Base-by-base conservation (phyloP, 192 early-diverging fungal species). In the Coemansia sp. region DNA sequence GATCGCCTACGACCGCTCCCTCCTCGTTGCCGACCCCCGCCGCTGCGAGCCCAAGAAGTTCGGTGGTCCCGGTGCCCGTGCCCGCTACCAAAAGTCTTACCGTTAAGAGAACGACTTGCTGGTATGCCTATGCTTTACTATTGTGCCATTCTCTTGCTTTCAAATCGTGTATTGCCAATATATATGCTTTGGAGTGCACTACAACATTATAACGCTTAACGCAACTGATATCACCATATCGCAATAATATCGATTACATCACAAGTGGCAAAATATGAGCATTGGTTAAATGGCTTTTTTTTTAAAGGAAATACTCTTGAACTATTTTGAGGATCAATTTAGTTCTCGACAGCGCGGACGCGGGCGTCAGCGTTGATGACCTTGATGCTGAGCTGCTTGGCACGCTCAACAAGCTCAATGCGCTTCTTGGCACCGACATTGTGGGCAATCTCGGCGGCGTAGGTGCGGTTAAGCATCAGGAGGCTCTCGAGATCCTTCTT, bases 1-100 rank as follows among this genome's bases (percentile, higher is more conserved):
- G 63, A 85, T 92, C 29, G 71, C 84, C 77, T 96, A 94, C 90
- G 97, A 99, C 89, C 93, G 96, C 87, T 90, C 94, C 74, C 94
- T 99, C 54, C 92, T 99, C 54, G 97, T 99, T 70, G 96, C 96
- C 65, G 96, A 98, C 85, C 95, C 96, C 68, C 95, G 97, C 86
- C 95, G 97, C 77, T 94, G 93, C 87, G 97, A 99, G 84, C 94
- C 97, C 86, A 99, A 99, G 95, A 99, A 98, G 91, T 99, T 99
- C 80, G 97, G 96, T 86, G 97, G 97, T 89, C 87, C 86, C 70
- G 97, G 97, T 93, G 97, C 97, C 84, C 94, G 97, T 87, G 91
- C 97, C 75, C 92, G 95, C 74, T 92, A 87, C 90, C 90, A 93
- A 85, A 92, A 92, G 89, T 93, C 91, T 67, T 93, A 93, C 89